phyloP scores from a whole-genome alignment of 2,329 filamentous ascomycete genomes.

The Conoideocrella luteorostrata region DNA sequence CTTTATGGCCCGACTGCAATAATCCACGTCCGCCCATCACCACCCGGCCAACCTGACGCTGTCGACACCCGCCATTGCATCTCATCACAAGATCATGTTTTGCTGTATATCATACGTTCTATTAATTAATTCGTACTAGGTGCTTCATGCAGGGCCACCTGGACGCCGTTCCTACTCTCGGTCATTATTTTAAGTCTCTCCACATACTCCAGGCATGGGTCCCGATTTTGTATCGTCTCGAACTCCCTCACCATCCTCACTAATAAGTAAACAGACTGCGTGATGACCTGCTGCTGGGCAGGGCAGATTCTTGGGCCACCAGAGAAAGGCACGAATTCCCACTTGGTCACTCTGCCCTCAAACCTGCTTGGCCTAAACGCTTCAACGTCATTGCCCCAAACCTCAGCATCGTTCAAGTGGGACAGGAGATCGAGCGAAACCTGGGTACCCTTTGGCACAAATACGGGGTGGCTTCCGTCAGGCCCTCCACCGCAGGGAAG shows the following conservation, averaged over 20 bases:
- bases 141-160: conserved; percentile 5
- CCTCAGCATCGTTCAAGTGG: conserved; percentile 5
- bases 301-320: conserved; percentile 10
- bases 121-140: too few relatives aligned
- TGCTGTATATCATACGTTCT: too few relatives aligned
- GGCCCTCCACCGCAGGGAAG: conserved; percentile 5
- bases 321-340: conserved; percentile 9
- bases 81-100: too few relatives aligned
- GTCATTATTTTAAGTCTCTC: conserved; percentile 9
- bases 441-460: conserved; percentile 4
- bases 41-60: too few relatives aligned
- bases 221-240: conserved; percentile 6
- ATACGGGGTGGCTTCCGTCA: conserved; percentile 1
- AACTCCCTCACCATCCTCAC: conserved; percentile 6
- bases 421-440: conserved; percentile 5
- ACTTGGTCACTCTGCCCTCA: conserved; percentile 3
- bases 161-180: conserved; percentile 8
- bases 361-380: conserved; percentile 8
- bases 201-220: conserved; percentile 4
- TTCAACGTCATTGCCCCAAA: conserved; percentile 5
- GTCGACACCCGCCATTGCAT: too few relatives aligned
- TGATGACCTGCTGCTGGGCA: conserved; percentile 8
- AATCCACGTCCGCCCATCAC: too few relatives aligned
- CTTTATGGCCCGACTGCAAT: too few relatives aligned
- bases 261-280: conserved; percentile 7